Conservation (phyloP, 2,329 filamentous ascomycete species). For the Magnaporthiopsis poae region DNA sequence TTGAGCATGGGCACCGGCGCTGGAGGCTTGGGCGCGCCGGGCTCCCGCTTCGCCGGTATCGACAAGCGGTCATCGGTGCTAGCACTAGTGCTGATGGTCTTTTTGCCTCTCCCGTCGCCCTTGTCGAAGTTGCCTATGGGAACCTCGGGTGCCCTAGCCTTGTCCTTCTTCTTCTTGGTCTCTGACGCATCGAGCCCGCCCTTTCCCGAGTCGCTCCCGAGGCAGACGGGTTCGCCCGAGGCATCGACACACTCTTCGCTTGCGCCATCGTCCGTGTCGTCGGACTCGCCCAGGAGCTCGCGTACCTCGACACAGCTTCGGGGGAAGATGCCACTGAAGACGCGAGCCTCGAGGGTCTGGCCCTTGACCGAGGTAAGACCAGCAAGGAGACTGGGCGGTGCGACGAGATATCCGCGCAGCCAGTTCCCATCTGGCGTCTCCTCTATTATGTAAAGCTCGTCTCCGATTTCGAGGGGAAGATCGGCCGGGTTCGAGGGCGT, state of each 20-base stretch:
- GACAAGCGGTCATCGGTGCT: constrained; percentile 30
- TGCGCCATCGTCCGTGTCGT: constrained; percentile 39
- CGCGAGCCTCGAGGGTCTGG: constrained; percentile 85
- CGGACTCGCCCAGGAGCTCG: constrained; percentile 73
- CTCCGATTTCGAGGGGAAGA: constrained; percentile 90
- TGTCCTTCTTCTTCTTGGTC: constrained; percentile 27
- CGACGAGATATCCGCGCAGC: constrained; percentile 91
- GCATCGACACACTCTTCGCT: constrained; percentile 26
- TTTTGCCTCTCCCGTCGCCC: constrained; percentile 18
- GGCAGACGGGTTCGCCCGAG: constrained; percentile 23
- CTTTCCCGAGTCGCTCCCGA: constrained; percentile 43
- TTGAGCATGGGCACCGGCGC: constrained; percentile 96
- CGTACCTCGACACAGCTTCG: constrained; percentile 88
- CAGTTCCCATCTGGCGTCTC: constrained; percentile 85
- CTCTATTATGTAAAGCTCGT: constrained; percentile 98
- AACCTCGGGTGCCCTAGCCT: constrained; percentile 16
- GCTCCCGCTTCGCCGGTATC: constrained; percentile 47
- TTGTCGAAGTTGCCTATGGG: constrained; percentile 12
- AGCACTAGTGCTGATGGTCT: neutral
- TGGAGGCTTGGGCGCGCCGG: constrained; percentile 63
- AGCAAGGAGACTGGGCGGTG: constrained; percentile 83
- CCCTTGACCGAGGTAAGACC: constrained; percentile 84
- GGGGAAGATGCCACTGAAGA: constrained; percentile 98
- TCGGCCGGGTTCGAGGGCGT: constrained; percentile 76
- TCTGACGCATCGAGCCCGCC: constrained; percentile 34